These are phyloP conservation scores for Lunularia cruciata DNA, from an alignment of 225 moss, liverwort and hornwort species.

Conservation along the genomic window DNA sequence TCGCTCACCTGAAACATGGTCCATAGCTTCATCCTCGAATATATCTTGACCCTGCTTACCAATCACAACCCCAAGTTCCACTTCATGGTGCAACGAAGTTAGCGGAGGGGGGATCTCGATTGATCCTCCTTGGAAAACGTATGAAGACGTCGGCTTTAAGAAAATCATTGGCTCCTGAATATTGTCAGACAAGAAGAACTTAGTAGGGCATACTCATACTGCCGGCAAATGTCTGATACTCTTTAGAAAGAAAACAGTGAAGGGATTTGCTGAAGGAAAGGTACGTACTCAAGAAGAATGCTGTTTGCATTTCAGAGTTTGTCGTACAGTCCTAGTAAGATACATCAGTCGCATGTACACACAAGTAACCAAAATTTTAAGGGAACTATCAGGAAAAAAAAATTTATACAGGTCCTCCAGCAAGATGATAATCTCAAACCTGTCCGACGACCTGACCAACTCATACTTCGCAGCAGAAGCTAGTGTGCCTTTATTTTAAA, in stretches of 20 bases:
- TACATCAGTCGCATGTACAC: too few relatives aligned
- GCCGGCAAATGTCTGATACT: neutral
- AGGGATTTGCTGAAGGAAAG: too few relatives aligned
- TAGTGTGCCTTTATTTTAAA: too few relatives aligned
- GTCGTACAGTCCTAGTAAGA: too few relatives aligned
- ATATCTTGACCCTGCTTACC: conserved; percentile 81
- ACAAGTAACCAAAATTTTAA: too few relatives aligned
- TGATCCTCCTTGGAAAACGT: conserved; percentile 63
- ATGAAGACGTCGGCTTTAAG: conserved; percentile 91
- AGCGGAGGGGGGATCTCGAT: conserved; percentile 74
- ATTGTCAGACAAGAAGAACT: neutral
- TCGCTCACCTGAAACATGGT: conserved; percentile 70
- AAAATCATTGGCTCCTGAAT: conserved; percentile 72
- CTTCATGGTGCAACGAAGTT: conserved; percentile 74
- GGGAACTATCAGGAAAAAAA: too few relatives aligned
- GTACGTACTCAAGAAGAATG: too few relatives aligned
- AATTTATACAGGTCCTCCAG: too few relatives aligned
- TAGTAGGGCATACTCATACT: neutral
- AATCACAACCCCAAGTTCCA: conserved; percentile 85
- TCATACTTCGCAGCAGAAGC: too few relatives aligned
- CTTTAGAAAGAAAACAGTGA: neutral
- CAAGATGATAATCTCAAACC: too few relatives aligned
- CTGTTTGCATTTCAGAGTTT: too few relatives aligned
- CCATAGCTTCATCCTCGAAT: conserved; percentile 64
- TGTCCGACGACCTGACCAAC: too few relatives aligned